Evolutionary conservation across 257 asterid genomes (phyloP).

Genomic region (Salvia hispanica): DNA sequence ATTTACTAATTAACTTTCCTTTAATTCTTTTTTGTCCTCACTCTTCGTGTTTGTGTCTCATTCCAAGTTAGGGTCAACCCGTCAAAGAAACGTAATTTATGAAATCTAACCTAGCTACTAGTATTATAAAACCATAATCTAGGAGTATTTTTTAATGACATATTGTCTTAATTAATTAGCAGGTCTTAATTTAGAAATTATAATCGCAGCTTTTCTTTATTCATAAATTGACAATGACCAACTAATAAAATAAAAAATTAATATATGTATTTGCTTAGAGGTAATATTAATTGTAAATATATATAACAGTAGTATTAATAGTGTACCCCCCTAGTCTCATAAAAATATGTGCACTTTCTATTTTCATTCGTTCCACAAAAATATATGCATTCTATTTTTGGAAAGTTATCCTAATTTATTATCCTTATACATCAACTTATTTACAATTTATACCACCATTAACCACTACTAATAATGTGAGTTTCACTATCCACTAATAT

Average conservation of each 20-base stretch:
- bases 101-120: neutral
- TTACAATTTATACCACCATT: no score
- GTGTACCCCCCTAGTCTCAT: no score
- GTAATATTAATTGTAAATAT: neutral
- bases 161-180: neutral
- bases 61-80: conserved; percentile 19
- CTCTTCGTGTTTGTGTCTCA: neutral
- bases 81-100: neutral
- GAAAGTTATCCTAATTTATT: no score
- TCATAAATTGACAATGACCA: neutral
- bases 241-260: neutral
- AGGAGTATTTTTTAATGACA: no score
- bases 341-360: no score
- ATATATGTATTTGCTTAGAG: neutral
- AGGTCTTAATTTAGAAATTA: neutral
- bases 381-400: no score
- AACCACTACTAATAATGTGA: no score
- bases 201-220: neutral
- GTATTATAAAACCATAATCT: no score
- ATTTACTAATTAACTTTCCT: neutral
- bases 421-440: no score
- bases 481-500: no score
- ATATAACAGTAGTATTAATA: no score
- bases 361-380: no score
- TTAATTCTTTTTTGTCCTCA: conserved; percentile 12